These are phyloP conservation scores for Asterochloris erici DNA, from an alignment of 139 green algal genomes.

Conservation along the genomic window DNA sequence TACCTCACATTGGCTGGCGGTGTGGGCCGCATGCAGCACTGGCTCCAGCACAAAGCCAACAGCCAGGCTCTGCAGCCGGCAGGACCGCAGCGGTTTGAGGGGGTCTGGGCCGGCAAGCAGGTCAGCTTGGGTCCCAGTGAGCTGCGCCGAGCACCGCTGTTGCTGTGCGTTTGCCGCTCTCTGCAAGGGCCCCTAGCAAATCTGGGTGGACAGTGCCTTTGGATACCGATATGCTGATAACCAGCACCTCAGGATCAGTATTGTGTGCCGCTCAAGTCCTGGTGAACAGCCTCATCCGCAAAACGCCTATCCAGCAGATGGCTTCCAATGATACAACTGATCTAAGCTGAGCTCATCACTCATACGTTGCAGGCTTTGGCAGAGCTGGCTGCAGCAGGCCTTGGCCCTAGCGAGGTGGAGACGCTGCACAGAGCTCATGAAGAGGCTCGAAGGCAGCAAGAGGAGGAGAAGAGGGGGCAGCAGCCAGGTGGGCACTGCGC, in stretches of 20 bases:
- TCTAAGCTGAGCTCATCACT: neutral
- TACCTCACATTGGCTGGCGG: slow-evolving; percentile 43
- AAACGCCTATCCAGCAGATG: too few species aligned
- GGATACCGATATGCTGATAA: too few species aligned
- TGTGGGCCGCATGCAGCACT: slow-evolving; percentile 25
- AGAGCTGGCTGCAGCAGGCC: slow-evolving; percentile 39
- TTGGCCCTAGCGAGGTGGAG: slow-evolving; percentile 33
- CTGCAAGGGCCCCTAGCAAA: too few species aligned
- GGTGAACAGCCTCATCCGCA: too few species aligned
- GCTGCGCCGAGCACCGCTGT: too few species aligned
- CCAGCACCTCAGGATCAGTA: too few species aligned
- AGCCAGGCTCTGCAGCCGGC: neutral
- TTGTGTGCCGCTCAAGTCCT: too few species aligned
- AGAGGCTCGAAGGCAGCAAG: slow-evolving; percentile 25
- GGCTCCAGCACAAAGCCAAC: slow-evolving; percentile 29
- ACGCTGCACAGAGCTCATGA: slow-evolving; percentile 32
- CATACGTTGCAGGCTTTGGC: slow-evolving; percentile 20
- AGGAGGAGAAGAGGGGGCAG: slow-evolving; percentile 41
- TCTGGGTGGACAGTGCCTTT: too few species aligned
- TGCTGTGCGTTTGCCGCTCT: too few species aligned
- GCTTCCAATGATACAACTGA: too few species aligned
- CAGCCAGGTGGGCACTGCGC: too few species aligned
- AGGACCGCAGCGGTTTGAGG: slow-evolving; percentile 5
- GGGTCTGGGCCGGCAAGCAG: slow-evolving; percentile 20
- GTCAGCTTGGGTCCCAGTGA: neutral